Evolutionary conservation across 2,329 filamentous ascomycete species (phyloP), one percentile per base, ranked within the genome.

Genomic region (Fusarium proliferatum): DNA sequence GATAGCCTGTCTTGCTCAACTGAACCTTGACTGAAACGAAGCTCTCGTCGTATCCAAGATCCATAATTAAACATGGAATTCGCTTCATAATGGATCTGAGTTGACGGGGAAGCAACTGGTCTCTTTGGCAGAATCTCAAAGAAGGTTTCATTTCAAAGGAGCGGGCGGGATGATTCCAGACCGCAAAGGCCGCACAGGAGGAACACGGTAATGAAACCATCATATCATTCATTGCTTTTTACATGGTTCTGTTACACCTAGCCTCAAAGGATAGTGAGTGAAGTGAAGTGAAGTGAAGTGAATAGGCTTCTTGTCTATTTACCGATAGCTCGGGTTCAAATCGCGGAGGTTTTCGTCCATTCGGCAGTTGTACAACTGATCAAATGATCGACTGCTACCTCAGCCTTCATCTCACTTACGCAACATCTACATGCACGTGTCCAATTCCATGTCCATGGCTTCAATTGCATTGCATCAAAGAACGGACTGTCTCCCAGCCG

Each of bases 281-380:
- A 43, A 4, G 33, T 33, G 30, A 33, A 4, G 33, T 33, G 30
- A 33, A 26, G 33, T 36, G 17, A 26, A 36, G 23, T 28, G 23
- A 28, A 39, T 61, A 67, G 56, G 34, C 21, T 52, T 55, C 36
- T 23, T 42, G 38, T 53, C 52, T 73, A 71, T 53, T 59, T 73
- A 71, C 66, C 67, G 41, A 64, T 53, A 51, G 52, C 52, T 71
- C 56, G 67, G 71, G 58, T 67, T 64, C 66, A 51, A 59, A 63
- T n/a, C 38, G 61, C 70, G 70, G 70, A 65, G 52, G 45, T 43
- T 67, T 67, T 49, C 28, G 53, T 57, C 52, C 61, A 58, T 58
- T 70, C 71, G 71, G 56, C 70, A 73, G 61, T 73, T 71, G 34
- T 21, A 36, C 48, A 49, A 51, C 43, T 52, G 59, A 69, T 69